Conservation (phyloP, 116 monocot species). For the Cymodocea nodosa region DNA sequence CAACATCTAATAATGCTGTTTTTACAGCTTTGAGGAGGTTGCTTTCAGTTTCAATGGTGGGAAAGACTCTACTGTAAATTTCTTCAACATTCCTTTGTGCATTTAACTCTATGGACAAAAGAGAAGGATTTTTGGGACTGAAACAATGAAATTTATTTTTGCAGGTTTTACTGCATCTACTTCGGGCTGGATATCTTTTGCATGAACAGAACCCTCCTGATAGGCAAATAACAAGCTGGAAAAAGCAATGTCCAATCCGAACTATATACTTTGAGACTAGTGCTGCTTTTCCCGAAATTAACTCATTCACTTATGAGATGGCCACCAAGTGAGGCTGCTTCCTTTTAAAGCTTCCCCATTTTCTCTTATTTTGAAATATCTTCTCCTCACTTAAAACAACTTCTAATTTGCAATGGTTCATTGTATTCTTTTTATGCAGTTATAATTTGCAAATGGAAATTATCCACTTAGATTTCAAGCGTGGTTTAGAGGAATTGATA, state of each 20-base stretch:
- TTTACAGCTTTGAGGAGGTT: slow-evolving; percentile 78
- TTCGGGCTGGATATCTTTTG: slow-evolving; percentile 82
- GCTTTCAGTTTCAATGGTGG: slow-evolving; percentile 99
- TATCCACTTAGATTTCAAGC: slow-evolving; percentile 80
- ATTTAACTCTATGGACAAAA: neutral
- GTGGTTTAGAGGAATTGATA: slow-evolving; percentile 67
- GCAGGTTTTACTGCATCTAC: slow-evolving; percentile 93
- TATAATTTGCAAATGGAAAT: slow-evolving; percentile 87
- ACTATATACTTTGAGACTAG: slow-evolving; percentile 92
- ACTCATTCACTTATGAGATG: slow-evolving; percentile 90
- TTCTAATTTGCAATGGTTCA: neutral
- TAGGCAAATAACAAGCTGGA: slow-evolving; percentile 13
- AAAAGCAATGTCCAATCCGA: slow-evolving; percentile 53
- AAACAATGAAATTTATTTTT: neutral
- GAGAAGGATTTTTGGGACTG: neutral
- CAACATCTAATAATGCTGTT: neutral
- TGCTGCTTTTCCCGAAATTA: slow-evolving; percentile 82
- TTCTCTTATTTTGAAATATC: neutral
- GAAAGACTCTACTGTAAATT: slow-evolving; percentile 95
- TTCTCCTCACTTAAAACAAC: neutral
- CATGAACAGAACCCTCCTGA: slow-evolving; percentile 29
- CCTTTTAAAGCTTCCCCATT: neutral
- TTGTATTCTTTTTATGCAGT: slow-evolving; percentile 23
- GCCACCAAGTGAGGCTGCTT: slow-evolving; percentile 43
- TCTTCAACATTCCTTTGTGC: neutral